Evolutionary conservation across 768 basidiomycete genomes (phyloP).

Genomic region (Tricholoma terreum): DNA sequence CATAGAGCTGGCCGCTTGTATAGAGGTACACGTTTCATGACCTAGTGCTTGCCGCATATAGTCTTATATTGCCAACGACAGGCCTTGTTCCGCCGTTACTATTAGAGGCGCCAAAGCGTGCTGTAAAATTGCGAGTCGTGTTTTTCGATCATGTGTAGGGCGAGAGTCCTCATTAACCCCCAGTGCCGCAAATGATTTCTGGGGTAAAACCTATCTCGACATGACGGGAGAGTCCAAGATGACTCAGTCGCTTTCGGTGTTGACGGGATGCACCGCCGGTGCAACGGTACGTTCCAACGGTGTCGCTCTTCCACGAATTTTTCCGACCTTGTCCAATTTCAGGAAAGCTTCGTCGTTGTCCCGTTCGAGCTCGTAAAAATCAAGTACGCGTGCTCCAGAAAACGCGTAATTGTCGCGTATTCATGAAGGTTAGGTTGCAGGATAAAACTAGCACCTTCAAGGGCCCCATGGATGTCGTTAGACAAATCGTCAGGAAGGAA

Average conservation of each 20-base stretch:
- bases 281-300: conserved; percentile 55
- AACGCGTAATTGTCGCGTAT: background rate
- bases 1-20: conserved; percentile 78
- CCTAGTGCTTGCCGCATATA: background rate
- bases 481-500: conserved; percentile 70
- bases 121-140: conserved; percentile 80
- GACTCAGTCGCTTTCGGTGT: conserved; percentile 81
- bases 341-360: conserved; percentile 91
- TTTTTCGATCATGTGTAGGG: background rate
- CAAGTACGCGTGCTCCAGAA: conserved; percentile 41
- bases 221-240: conserved; percentile 74
- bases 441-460: conserved; percentile 89
- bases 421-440: conserved; percentile 57
- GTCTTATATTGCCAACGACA: conserved; percentile 21
- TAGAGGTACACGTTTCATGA: conserved; percentile 52
- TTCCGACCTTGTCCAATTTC: background rate
- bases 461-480: conserved; percentile 90
- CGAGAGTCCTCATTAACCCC: conserved; percentile 3
- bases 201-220: conserved; percentile 78
- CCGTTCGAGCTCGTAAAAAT: conserved; percentile 97
- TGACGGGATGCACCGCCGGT: conserved; percentile 92
- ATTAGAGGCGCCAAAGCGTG: conserved; percentile 96
- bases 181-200: conserved; percentile 89
- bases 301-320: background rate
- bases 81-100: conserved; percentile 94